phyloP scores from a whole-genome alignment of 495 filamentous ascomycete species.

The Tuber aestivum region DNA sequence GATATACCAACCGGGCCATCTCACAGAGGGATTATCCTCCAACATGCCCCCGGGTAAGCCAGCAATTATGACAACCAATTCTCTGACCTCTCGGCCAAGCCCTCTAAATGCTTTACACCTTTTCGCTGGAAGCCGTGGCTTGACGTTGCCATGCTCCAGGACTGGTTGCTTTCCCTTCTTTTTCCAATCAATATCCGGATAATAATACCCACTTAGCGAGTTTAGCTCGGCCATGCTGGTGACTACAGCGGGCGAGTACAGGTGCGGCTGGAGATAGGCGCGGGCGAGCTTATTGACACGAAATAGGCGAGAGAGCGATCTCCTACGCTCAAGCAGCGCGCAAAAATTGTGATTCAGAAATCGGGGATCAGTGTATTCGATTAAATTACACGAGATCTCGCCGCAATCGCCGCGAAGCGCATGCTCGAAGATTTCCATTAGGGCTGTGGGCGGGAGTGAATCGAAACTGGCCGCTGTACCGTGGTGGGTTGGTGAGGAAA shows the following conservation, averaged over 20 bases:
- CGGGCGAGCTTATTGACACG: slow-evolving; percentile 26
- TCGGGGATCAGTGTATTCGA: slow-evolving; percentile 28
- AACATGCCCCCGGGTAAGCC: slow-evolving; percentile 33
- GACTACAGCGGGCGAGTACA: slow-evolving; percentile 28
- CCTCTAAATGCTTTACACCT: slow-evolving; percentile 22
- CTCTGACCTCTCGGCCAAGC: slow-evolving; percentile 22
- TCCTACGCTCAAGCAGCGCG: slow-evolving; percentile 24
- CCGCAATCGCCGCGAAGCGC: slow-evolving; percentile 26
- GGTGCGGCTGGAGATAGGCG: slow-evolving; percentile 28
- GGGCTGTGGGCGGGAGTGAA: slow-evolving; percentile 25
- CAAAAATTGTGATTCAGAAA: slow-evolving; percentile 36
- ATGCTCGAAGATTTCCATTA: slow-evolving; percentile 29
- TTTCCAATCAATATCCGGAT: slow-evolving; percentile 33
- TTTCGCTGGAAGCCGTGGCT: slow-evolving; percentile 29
- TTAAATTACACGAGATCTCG: slow-evolving; percentile 19
- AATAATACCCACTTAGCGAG: slow-evolving; percentile 32
- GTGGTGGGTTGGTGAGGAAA: slow-evolving; percentile 24
- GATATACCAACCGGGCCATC: slow-evolving; percentile 39
- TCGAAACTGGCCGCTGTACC: slow-evolving; percentile 17
- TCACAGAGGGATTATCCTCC: slow-evolving; percentile 31
- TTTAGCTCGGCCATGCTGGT: slow-evolving; percentile 34
- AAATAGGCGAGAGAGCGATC: slow-evolving; percentile 16
- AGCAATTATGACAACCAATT: slow-evolving; percentile 36
- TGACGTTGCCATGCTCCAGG: slow-evolving; percentile 34
- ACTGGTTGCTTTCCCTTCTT: slow-evolving; percentile 28